phyloP scores from a whole-genome alignment of 371 early-diverging fungal genomes.

The Mortierella sp. region DNA sequence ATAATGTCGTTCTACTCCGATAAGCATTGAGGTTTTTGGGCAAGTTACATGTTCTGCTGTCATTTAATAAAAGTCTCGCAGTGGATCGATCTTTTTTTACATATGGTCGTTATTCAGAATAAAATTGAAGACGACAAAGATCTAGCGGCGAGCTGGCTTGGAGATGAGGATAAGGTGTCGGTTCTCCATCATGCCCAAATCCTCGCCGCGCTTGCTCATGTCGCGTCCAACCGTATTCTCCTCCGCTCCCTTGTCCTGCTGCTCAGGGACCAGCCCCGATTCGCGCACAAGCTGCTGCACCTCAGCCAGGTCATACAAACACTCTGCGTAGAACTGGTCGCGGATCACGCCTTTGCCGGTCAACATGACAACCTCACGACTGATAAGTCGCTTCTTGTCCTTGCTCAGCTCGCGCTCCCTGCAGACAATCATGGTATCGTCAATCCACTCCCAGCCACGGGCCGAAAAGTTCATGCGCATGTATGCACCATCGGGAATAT shows the following conservation, averaged over 20 bases:
- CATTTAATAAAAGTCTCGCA: background rate
- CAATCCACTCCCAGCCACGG: slow-evolving; percentile 77
- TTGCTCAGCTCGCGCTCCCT: slow-evolving; percentile 70
- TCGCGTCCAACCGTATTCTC: slow-evolving; percentile 47
- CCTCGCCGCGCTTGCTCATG: slow-evolving; percentile 69
- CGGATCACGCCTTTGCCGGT: slow-evolving; percentile 68
- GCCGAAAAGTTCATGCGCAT: slow-evolving; percentile 66
- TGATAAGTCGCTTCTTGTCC: slow-evolving; percentile 65
- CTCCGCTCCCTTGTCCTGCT: background rate
- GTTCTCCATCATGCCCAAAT: slow-evolving; percentile 78
- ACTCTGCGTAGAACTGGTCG: slow-evolving; percentile 77
- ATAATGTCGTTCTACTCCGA: too few relatives aligned
- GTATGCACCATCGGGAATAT: slow-evolving; percentile 72
- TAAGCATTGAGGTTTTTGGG: too few relatives aligned
- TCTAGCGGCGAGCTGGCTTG: slow-evolving; percentile 9
- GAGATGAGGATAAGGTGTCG: slow-evolving; percentile 59
- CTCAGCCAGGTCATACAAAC: slow-evolving; percentile 67
- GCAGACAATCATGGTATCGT: slow-evolving; percentile 73
- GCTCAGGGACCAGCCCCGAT: slow-evolving; percentile 50
- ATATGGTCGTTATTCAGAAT: background rate
- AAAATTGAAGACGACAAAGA: background rate
- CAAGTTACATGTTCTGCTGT: too few relatives aligned
- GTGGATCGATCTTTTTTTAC: background rate
- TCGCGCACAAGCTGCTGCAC: slow-evolving; percentile 54
- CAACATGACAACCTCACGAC: slow-evolving; percentile 69